Percentiles rank a stretch among this genome's conserved stretches.
phyloP scores from a whole-genome alignment of 768 basidiomycete species.

The Xerocomus brunneocitrinus region DNA sequence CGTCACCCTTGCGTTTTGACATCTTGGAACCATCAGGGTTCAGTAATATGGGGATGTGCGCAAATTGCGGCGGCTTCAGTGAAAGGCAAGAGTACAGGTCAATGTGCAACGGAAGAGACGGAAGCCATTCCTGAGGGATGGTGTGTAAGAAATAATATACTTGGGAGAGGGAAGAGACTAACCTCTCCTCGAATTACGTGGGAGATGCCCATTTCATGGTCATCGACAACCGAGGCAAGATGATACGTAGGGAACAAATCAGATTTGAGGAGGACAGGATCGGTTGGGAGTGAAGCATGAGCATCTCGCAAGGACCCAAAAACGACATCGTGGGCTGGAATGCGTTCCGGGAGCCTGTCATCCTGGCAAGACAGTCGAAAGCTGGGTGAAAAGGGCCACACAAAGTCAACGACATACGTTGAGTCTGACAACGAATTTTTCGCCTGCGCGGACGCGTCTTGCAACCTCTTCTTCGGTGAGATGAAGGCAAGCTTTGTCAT shows the following conservation, averaged over 20 bases:
- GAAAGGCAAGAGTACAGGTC: constrained; percentile 80
- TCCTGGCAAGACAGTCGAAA: constrained; percentile 40
- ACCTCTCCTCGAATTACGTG: constrained; percentile 96
- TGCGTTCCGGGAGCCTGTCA: constrained; percentile 47
- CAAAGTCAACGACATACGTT: constrained; percentile 55
- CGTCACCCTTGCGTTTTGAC: constrained; percentile 91
- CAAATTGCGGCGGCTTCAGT: constrained; percentile 73
- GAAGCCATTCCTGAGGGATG: constrained; percentile 81
- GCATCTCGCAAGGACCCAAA: constrained; percentile 74
- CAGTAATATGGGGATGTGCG: constrained; percentile 85
- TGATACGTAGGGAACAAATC: constrained; percentile 96
- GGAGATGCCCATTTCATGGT: constrained; percentile 92
- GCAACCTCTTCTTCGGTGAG: constrained; percentile 83
- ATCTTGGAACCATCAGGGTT: constrained; percentile 92
- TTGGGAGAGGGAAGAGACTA: constrained; percentile 8
- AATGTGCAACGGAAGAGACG: constrained; percentile 87
- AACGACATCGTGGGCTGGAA: constrained; percentile 59
- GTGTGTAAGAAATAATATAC: neutral
- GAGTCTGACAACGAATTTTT: constrained; percentile 79
- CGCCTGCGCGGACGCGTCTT: constrained; percentile 65
- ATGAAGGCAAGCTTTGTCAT: constrained; percentile 86
- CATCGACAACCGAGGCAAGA: constrained; percentile 92
- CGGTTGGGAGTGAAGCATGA: constrained; percentile 75
- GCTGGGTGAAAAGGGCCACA: neutral
- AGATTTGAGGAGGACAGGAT: constrained; percentile 88